Evolutionary conservation across 345 rosid species (phyloP).

Genomic region (Syzygium grande): DNA sequence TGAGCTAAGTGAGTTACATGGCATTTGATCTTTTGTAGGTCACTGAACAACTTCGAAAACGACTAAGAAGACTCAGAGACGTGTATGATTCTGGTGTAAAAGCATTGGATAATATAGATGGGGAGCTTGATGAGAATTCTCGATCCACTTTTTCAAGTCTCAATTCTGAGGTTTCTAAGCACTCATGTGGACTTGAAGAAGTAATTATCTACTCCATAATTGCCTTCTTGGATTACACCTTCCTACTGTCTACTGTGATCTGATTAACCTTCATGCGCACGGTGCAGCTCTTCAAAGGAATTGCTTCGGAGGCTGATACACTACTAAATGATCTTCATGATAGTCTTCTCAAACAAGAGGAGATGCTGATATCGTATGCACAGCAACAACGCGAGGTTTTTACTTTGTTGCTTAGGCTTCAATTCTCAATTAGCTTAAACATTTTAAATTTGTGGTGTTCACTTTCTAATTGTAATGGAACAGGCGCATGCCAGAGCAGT

Average conservation of each 20-base stretch:
- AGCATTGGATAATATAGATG: conserved; percentile 73
- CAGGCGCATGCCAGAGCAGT: conserved; percentile 90
- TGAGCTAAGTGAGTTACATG: neutral
- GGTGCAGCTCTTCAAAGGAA: conserved; percentile 76
- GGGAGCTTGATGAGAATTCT: conserved; percentile 76
- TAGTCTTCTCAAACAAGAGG: conserved; percentile 71
- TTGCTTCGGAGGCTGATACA: conserved; percentile 84
- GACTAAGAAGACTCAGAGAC: conserved; percentile 55
- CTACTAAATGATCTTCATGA: conserved; percentile 75
- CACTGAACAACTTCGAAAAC: conserved; percentile 73
- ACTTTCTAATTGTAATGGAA: conserved; percentile 8
- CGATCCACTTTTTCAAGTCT: conserved; percentile 61
- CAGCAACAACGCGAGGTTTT: conserved; percentile 76
- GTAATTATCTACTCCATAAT: conserved; percentile 30
- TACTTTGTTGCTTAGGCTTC: neutral
- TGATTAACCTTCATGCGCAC: conserved; percentile 6
- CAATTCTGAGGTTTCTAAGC: conserved; percentile 76
- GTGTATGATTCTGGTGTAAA: conserved; percentile 71
- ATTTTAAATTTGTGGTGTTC: neutral
- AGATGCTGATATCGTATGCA: conserved; percentile 66
- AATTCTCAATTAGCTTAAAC: neutral
- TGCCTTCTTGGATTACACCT: neutral
- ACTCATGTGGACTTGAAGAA: conserved; percentile 72
- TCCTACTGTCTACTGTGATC: conserved; percentile 4
- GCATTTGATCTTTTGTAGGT: conserved; percentile 39